These are phyloP conservation scores for Aspergillus bertholletiae DNA, from an alignment of 495 filamentous ascomycete genomes.

Conservation along the genomic window DNA sequence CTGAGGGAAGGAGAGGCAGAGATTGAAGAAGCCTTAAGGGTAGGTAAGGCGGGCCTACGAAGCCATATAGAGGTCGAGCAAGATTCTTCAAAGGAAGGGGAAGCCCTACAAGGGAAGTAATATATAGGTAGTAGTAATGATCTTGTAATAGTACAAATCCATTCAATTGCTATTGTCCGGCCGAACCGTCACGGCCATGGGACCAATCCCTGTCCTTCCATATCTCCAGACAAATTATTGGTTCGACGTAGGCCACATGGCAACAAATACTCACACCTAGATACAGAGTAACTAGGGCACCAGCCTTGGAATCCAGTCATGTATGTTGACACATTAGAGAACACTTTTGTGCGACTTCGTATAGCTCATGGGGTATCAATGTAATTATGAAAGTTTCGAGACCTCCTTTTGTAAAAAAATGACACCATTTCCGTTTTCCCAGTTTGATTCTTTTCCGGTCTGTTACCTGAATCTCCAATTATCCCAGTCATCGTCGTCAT, in stretches of 20 bases:
- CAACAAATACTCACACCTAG: background rate
- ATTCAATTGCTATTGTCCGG: background rate
- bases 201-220: background rate
- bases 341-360: constrained; percentile 18
- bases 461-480: constrained; percentile 61
- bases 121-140: background rate
- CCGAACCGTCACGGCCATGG: background rate
- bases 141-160: constrained; percentile 2
- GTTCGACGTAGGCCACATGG: background rate
- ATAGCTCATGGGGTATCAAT: constrained; percentile 41
- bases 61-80: constrained; percentile 53
- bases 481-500: constrained; percentile 62
- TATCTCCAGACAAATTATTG: background rate
- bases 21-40: constrained; percentile 72
- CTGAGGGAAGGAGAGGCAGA: constrained; percentile 75
- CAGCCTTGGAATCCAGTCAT: background rate
- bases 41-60: constrained; percentile 67
- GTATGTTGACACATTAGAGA: constrained; percentile 10
- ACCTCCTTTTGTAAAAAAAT: constrained; percentile 23
- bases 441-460: background rate
- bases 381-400: constrained; percentile 29
- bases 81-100: constrained; percentile 5
- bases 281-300: background rate
- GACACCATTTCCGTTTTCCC: constrained; percentile 20
- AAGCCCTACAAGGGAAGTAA: constrained; percentile 1